Evolutionary conservation across 2,329 filamentous ascomycete genomes (phyloP), one percentile per base, ranked within the genome.

Genomic region (Hymenoscyphus albidus): DNA sequence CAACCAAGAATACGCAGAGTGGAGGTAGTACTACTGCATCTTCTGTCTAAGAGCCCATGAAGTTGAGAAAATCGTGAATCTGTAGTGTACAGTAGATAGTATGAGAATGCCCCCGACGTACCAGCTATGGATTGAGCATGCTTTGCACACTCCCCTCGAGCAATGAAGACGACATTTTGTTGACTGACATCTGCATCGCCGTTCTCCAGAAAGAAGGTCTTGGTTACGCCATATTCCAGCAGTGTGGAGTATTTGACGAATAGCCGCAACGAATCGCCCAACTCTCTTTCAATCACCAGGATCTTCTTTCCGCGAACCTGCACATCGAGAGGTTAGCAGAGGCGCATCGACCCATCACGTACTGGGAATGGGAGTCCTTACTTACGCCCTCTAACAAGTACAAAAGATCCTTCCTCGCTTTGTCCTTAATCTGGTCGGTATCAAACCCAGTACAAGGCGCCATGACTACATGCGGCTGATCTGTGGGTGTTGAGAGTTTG

Each of bases 291-390:
- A 75, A 99, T 89, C 61, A 99, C 91, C 67, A 99, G 83, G 75
- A 97, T 98, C 84, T 99, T 99, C 86, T 98, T 99, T 72, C 96
- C 96, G 76, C 94, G 91, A 70, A 98, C 92, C 95, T 99, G 75
- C 56, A 62, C 67, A 61, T 59, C 60, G 59, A 67, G 65, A 65
- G 55, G 68, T 80, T 66, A 79, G 77, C 66, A 66, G 71, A 68
- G 68, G 68, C 71, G 60, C 65, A 57, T 62, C 54, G 48, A 61
- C 61, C 14, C 35, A 58, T 55, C 48, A 55, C 27, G 40, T 58
- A 66, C 67, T 70, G 68, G 69, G 65, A 65, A 66, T 70, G 68
- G 69, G 65, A 65, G 67, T 62, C 69, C 70, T 74, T 76, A 91
- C 93, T 86, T 90, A 99, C 95, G 78, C 91, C 89, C 85, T 98